Percentiles rank a stretch among this genome's conserved stretches.
These are phyloP conservation scores for Ilex aquifolium DNA, from an alignment of 257 asterid genomes.

Conservation along the genomic window DNA sequence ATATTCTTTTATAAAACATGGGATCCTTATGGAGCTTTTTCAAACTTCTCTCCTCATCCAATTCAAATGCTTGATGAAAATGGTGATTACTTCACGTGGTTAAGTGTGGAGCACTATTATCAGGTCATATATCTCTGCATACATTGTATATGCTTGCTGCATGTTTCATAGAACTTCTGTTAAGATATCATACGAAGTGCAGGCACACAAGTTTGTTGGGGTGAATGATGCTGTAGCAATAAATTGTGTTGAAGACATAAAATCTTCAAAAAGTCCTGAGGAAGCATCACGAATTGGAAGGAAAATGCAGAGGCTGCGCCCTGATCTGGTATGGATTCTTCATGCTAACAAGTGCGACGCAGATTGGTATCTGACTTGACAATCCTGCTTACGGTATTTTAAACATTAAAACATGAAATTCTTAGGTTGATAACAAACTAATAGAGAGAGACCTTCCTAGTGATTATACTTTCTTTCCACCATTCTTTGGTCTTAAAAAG, in stretches of 20 bases:
- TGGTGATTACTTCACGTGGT: conserved; percentile 58
- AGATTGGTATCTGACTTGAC: background rate
- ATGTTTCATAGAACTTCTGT: background rate
- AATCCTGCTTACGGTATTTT: background rate
- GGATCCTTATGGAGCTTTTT: conserved; percentile 95
- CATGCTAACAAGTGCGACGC: background rate
- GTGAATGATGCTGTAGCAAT: conserved; percentile 54
- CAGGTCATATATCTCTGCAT: conserved; percentile 47
- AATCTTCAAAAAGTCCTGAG: conserved; percentile 81
- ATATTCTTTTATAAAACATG: conserved; percentile 91
- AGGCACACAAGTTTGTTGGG: conserved; percentile 86
- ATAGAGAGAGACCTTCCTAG: background rate
- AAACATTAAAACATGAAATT: background rate
- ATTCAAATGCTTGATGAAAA: conserved; percentile 63
- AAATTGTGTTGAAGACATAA: conserved; percentile 52
- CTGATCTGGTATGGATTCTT: conserved; percentile 54
- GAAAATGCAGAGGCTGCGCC: conserved; percentile 65
- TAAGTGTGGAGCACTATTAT: conserved; percentile 95
- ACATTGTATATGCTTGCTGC: background rate
- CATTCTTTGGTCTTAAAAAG: too few species aligned
- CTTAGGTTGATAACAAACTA: background rate
- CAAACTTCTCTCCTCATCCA: conserved; percentile 91
- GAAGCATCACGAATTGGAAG: conserved; percentile 98
- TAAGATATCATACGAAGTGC: conserved; percentile 15
- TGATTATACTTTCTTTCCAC: too few species aligned